These are phyloP conservation scores for Phoenix roebelenii DNA, from an alignment of 176 grass and related monocot genomes.

Conservation along the genomic window DNA sequence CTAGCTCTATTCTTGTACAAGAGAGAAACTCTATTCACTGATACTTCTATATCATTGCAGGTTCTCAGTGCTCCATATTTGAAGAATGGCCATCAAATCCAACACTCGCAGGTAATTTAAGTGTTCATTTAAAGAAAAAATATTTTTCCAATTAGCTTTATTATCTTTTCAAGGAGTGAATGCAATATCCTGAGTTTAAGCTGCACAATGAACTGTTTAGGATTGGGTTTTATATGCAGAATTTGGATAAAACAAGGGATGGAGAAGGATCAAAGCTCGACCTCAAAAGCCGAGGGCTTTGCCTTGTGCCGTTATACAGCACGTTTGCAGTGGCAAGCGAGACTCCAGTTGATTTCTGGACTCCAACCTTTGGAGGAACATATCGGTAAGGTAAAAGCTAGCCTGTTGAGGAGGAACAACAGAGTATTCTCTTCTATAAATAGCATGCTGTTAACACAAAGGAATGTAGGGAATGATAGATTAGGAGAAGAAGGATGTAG, in stretches of 20 bases:
- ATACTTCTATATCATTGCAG: conserved; percentile 14
- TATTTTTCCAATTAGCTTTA: neutral
- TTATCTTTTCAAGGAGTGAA: no score
- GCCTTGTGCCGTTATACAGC: conserved; percentile 80
- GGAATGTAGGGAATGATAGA: no score
- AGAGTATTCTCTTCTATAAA: no score
- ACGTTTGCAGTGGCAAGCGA: conserved; percentile 71
- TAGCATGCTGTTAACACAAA: no score
- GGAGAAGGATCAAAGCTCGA: conserved; percentile 35
- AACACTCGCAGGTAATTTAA: conserved; percentile 52
- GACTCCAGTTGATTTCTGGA: conserved; percentile 68
- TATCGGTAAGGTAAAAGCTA: conserved; percentile 53
- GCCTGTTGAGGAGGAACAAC: no score
- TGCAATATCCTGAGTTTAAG: neutral
- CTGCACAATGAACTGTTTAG: neutral
- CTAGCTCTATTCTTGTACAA: no score
- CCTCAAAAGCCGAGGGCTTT: conserved; percentile 76
- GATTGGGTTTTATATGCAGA: conserved; percentile 26
- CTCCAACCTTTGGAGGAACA: conserved; percentile 52
- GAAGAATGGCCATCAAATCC: conserved; percentile 67
- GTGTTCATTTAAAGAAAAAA: neutral
- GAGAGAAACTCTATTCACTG: no score
- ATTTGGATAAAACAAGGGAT: conserved; percentile 43
- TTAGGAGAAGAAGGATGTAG: no score
- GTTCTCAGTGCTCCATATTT: conserved; percentile 83